Evolutionary conservation across 805 yeast genomes (phyloP), one percentile per base, ranked within the genome.

Genomic region (Zygoascus ofunaensis): DNA sequence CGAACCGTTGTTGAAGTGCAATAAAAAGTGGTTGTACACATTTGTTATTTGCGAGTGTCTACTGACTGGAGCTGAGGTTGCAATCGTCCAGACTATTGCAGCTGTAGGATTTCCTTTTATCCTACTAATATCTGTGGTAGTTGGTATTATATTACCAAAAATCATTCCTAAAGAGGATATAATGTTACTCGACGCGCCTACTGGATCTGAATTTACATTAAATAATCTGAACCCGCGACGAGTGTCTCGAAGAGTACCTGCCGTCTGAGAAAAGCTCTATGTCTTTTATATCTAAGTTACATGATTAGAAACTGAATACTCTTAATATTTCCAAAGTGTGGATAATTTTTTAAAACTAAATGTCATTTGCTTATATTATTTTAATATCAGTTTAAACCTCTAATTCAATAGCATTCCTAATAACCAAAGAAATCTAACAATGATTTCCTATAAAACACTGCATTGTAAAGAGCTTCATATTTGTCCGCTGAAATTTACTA

Each of bases 61-160:
- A 18, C 92, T 92, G 0, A 81, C 81, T 42, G 82, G 74, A 1
- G 82, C 77, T 0, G 97, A 94, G 58, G 82, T 87, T 51, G 92
- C 79, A 0, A 87, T 90, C 26, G 83, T 94, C 0, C 76, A 80
- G 57, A 86, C 96, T 0, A 77, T 71, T 48, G 97, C 92, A 0
- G 97, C 97, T 0, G 86, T 90, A 26, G 97, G 95, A 2, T 90
- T 92, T 57, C 97, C 98, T 0, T 82, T 87, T 2, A 85, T 92
- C 0, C 64, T 90, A 41, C 62, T 90, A 56, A 47, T 71, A 2
- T 72, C 79, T 43, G 89, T 85, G 46, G 72, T 82, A 19, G 65
- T 77, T 1, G 76, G 87, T 10, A 71, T 77, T 56, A 53, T 72
- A 4, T 79, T 94, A 65, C 84, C 83, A 0, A 60, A 57, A 42